Conservation (phyloP, 139 green algal species). For the Yamagishiella unicocca region DNA sequence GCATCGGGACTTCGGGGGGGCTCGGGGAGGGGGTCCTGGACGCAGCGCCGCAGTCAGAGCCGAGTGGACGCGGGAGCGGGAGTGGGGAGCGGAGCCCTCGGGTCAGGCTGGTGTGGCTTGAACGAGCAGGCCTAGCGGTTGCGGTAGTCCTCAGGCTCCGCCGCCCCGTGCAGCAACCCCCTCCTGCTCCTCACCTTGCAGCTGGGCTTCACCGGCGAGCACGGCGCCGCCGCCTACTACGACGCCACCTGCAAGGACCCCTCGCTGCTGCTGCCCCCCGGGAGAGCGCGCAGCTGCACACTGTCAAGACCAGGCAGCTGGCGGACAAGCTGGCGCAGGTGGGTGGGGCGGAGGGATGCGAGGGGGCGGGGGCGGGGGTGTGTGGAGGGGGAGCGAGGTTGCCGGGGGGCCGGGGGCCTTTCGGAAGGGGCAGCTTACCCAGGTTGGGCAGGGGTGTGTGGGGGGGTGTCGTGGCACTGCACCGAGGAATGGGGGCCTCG, state of each 20-base stretch:
- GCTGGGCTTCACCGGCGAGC: neutral
- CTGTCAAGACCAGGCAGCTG: conserved; percentile 47
- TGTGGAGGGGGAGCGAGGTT: too few relatives aligned
- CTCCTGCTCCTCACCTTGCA: neutral
- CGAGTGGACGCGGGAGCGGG: too few relatives aligned
- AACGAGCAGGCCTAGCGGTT: neutral
- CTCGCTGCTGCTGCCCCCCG: conserved; percentile 21
- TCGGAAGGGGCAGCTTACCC: neutral
- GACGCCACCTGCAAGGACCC: conserved; percentile 1
- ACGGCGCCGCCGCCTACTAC: conserved; percentile 27
- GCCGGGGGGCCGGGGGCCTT: neutral
- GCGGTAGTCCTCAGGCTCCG: neutral
- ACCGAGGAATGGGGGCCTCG: neutral
- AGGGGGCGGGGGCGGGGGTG: neutral
- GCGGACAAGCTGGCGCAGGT: conserved; percentile 55
- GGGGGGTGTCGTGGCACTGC: neutral
- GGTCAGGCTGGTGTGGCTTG: neutral
- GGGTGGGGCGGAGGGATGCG: neutral
- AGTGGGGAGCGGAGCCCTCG: too few relatives aligned
- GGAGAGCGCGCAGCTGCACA: neutral
- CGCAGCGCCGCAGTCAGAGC: too few relatives aligned
- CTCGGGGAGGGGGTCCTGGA: too few relatives aligned
- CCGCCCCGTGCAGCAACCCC: neutral
- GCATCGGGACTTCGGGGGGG: too few relatives aligned
- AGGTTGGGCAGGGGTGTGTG: neutral